Conservation (phyloP, 164 flowering plant species). For the Cinnamomum chago region DNA sequence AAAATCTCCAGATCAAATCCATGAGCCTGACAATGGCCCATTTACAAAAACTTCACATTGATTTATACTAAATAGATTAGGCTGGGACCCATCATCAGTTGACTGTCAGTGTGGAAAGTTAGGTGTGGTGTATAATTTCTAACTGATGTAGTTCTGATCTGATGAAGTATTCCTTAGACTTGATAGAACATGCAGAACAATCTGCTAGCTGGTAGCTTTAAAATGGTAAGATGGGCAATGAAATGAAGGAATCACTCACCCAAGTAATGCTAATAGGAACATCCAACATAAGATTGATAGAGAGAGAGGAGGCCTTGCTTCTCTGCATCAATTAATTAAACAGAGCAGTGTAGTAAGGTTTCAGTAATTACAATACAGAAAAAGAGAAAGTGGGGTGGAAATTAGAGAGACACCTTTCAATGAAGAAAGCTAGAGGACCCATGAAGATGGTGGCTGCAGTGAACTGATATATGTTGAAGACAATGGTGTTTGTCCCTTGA, state of each 20-base stretch:
- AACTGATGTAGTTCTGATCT: too few relatives aligned
- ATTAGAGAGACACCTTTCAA: conserved; percentile 15
- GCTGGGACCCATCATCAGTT: too few relatives aligned
- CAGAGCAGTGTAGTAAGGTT: not conserved
- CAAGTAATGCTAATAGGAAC: conserved; percentile 15
- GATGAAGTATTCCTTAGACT: too few relatives aligned
- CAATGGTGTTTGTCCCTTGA: conserved; percentile 11
- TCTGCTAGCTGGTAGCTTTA: too few relatives aligned
- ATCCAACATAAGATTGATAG: conserved; percentile 12
- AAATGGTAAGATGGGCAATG: too few relatives aligned
- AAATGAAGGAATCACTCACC: conserved; percentile 3
- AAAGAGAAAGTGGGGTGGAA: not conserved
- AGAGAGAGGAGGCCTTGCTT: conserved; percentile 13
- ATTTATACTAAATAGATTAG: too few relatives aligned
- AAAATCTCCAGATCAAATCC: too few relatives aligned
- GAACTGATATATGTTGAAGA: conserved; percentile 16
- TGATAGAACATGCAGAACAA: too few relatives aligned
- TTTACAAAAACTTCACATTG: too few relatives aligned
- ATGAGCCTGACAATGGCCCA: too few relatives aligned
- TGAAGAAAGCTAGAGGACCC: conserved; percentile 15
- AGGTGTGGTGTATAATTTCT: too few relatives aligned
- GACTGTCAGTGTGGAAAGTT: too few relatives aligned
- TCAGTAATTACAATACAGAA: not conserved
- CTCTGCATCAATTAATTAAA: conserved; percentile 7
- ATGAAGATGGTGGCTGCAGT: conserved; percentile 14